A percentile compares a stretch with the other conserved stretches of the same genome.
Evolutionary conservation across 805 yeast species (phyloP).

Genomic region (Yarrowia sp.): DNA sequence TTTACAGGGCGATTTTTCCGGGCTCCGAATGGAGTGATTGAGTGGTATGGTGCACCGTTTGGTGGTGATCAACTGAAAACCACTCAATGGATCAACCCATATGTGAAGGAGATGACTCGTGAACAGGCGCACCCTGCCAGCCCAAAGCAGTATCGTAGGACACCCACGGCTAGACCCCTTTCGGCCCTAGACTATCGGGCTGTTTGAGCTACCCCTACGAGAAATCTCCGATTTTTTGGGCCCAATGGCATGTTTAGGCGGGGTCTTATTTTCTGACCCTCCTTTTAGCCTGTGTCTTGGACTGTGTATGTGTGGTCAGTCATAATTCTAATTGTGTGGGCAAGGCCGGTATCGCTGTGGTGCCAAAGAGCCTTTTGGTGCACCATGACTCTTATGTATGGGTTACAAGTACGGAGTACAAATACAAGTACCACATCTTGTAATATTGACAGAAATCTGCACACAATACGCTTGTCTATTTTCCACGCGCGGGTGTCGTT

Average conservation of each 20-base stretch:
- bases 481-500: conserved; percentile 7
- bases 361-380: not conserved
- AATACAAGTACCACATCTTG: not conserved
- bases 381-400: conserved; percentile 9
- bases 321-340: not conserved
- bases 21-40: not conserved
- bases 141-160: not conserved
- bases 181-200: not conserved
- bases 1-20: not conserved
- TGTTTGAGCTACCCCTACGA: conserved; percentile 2
- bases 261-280: not conserved
- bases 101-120: too few species aligned
- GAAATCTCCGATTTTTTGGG: not conserved
- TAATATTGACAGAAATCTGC: too few species aligned
- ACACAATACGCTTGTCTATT: too few species aligned
- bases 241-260: conserved; percentile 1
- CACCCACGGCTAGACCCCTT: not conserved
- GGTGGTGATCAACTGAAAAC: too few species aligned
- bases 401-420: too few species aligned
- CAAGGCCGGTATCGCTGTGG: conserved; percentile 20
- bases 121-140: not conserved
- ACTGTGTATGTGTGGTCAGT: not conserved
- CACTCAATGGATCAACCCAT: not conserved
- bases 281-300: not conserved
- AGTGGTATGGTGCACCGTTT: too few species aligned